Base-by-base conservation (phyloP, 129 eudicot genomes). In the Tanacetum coccineum region DNA sequence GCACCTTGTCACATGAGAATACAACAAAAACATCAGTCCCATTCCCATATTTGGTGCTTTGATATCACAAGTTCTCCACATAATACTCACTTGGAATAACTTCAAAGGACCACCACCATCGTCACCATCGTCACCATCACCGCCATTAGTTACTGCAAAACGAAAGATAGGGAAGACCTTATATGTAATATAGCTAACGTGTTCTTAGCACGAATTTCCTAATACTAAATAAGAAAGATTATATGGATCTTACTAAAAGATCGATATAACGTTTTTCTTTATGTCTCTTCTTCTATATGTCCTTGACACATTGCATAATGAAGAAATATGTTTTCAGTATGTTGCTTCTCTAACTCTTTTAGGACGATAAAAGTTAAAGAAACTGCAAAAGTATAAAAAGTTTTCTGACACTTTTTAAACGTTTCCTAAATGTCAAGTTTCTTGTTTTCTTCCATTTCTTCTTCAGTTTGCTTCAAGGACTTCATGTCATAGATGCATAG, bases 1-100 rank as follows among this genome's bases (percentile, higher is more conserved):
- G 52, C 21, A 61, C 75, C 80, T 68, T 76, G 75, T 61, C 80
- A 76, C 75, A 68, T 61, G 66, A 42, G 62, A 61, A 68, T 76
- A 68, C 80, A 76, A 68, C 80, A 76, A 68, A 75, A 76, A 61
- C 72, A 68, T 68, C 75, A 76, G 54, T 76, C 20, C 66, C 67
- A 22, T 22, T n/a, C n/a, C n/a, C n/a, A 52, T 42, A 12, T 68
- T 25, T 51, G 44, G 51, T 68, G 64, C 44, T 61, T 13, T 11
- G 4, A 42, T 53, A 52, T 8, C 65, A 32, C 74, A 75, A 58
- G 49, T 61, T 25, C 63, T 67, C 69, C 26, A 61, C 59, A 51
- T 61, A 57, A n/a, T 68, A 36, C 42, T 75, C 47, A 20, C 64
- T 60, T 75, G 74, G 64, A 68, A 75, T 59, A 75, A 42, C 59